phyloP scores from a whole-genome alignment of 1,284 basidiomycete genomes.

The Leccinum subfulvum region DNA sequence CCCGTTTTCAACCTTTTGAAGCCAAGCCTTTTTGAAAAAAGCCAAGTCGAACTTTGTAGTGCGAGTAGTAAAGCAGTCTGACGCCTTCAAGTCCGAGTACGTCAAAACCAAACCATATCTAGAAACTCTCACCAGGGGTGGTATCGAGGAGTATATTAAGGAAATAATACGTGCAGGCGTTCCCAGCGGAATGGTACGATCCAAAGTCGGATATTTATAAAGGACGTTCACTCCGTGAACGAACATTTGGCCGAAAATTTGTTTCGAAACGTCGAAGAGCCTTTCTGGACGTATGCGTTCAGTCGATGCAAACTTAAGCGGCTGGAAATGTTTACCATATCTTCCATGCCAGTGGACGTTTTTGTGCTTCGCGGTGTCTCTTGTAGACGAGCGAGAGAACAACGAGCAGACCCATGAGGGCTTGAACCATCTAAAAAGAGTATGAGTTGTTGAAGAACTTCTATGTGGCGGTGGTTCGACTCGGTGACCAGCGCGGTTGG shows the following conservation, averaged over 20 bases:
- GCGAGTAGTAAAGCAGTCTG: slow-evolving; percentile 74
- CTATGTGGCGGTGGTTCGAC: slow-evolving; percentile 21
- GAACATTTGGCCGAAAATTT: slow-evolving; percentile 88
- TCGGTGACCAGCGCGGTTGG: slow-evolving; percentile 59
- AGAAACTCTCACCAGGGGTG: slow-evolving; percentile 66
- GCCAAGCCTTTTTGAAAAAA: slow-evolving; percentile 65
- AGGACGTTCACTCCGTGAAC: slow-evolving; percentile 87
- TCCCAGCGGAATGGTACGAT: slow-evolving; percentile 66
- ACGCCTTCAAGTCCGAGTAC: slow-evolving; percentile 57
- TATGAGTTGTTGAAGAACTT: not conserved
- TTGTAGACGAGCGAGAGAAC: slow-evolving; percentile 86
- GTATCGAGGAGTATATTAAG: slow-evolving; percentile 95
- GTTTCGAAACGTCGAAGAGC: slow-evolving; percentile 89
- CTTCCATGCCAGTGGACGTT: slow-evolving; percentile 73
- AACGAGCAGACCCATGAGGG: slow-evolving; percentile 85
- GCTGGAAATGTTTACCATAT: slow-evolving; percentile 67
- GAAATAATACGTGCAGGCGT: slow-evolving; percentile 91
- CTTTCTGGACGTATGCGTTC: slow-evolving; percentile 35
- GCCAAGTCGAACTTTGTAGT: slow-evolving; percentile 65
- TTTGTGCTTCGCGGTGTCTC: slow-evolving; percentile 81
- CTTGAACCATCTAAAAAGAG: slow-evolving; percentile 70
- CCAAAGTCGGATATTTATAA: slow-evolving; percentile 59
- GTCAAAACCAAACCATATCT: slow-evolving; percentile 10
- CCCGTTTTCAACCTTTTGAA: slow-evolving; percentile 82
- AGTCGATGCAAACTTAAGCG: slow-evolving; percentile 2